Conservation (phyloP, 169 alveolate species). For the Cryptosporidium sp. region DNA sequence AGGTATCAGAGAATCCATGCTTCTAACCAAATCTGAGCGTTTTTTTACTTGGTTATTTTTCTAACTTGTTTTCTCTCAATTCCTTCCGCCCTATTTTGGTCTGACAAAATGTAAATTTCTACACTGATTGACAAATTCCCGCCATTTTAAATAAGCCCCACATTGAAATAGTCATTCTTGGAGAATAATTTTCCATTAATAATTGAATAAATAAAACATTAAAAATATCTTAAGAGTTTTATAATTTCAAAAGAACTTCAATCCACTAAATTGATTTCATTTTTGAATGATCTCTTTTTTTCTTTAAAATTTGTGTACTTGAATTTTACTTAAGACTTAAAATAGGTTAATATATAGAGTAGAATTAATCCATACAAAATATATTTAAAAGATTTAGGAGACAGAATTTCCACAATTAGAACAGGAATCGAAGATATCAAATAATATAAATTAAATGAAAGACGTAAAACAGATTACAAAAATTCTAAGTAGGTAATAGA, state of each 20-base stretch:
- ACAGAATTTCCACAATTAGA: not conserved
- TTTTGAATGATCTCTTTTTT: not conserved
- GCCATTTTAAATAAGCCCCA: not conserved
- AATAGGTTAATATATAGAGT: too few species aligned
- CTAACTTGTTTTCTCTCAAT: not conserved
- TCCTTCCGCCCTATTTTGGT: not conserved
- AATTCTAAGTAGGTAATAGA: not conserved
- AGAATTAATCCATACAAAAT: too few species aligned
- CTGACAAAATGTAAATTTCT: slow-evolving; percentile 26
- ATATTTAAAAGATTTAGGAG: not conserved
- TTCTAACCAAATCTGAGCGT: not conserved
- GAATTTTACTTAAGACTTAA: too few species aligned
- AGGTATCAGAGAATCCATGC: slow-evolving; percentile 65
- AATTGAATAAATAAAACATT: not conserved
- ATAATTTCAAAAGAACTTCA: not conserved
- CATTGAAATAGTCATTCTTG: not conserved
- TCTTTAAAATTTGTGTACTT: not conserved
- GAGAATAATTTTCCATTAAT: not conserved
- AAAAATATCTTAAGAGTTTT: not conserved
- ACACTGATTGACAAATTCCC: not conserved
- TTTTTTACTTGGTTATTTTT: not conserved
- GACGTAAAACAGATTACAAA: not conserved
- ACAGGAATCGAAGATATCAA: not conserved
- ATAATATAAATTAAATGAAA: slow-evolving; percentile 10
- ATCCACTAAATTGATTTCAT: not conserved